phyloP scores from a whole-genome alignment of 306 rosid genomes.

The Cercis canadensis region DNA sequence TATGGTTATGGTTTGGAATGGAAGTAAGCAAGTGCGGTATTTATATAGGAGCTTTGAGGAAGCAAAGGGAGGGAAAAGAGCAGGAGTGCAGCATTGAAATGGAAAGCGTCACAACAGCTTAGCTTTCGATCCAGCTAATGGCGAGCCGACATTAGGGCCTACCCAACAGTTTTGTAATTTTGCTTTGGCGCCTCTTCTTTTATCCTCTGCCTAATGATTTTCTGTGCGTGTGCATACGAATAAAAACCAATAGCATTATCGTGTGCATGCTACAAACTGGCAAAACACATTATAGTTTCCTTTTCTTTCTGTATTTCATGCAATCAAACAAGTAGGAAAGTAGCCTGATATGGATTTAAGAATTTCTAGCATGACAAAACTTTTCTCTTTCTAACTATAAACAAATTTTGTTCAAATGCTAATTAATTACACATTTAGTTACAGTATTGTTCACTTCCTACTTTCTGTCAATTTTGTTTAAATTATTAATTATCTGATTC shows the following conservation, averaged over 20 bases:
- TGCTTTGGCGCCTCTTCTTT: constrained; percentile 22
- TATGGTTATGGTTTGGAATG: constrained; percentile 28
- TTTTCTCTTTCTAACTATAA: too few species aligned
- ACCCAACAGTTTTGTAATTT: constrained; percentile 43
- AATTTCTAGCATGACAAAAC: too few species aligned
- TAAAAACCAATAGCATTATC: neutral
- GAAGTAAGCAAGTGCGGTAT: constrained; percentile 30
- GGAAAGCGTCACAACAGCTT: constrained; percentile 44
- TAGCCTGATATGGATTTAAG: too few species aligned
- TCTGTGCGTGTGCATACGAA: constrained; percentile 36
- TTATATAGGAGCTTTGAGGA: constrained; percentile 36
- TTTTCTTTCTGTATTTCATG: neutral
- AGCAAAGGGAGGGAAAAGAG: too few species aligned
- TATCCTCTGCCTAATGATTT: constrained; percentile 15
- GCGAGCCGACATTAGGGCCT: constrained; percentile 67
- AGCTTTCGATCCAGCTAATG: constrained; percentile 87
- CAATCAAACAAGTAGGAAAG: neutral
- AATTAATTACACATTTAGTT: too few species aligned
- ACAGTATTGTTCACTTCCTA: too few species aligned
- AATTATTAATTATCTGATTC: too few species aligned
- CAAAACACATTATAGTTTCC: neutral
- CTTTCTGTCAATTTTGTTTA: too few species aligned
- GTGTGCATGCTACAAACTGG: constrained; percentile 5
- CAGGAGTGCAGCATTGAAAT: constrained; percentile 36
- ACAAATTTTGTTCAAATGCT: too few species aligned